Base-by-base conservation (phyloP, 768 basidiomycete species). In the Hypholoma sublateritium region DNA sequence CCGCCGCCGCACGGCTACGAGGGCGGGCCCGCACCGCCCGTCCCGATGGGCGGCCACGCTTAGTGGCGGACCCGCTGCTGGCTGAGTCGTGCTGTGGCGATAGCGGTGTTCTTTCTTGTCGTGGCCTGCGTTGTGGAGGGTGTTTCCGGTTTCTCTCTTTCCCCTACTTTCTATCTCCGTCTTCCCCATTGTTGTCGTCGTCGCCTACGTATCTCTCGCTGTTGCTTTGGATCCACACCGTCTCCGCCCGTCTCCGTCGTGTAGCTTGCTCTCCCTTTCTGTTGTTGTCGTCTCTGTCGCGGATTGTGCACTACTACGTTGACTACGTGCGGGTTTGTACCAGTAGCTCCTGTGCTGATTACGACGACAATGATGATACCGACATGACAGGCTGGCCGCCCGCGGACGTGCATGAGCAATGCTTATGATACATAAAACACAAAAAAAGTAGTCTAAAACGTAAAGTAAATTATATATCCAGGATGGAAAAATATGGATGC, bases 21-120 rank as follows among this genome's bases (percentile, higher is more conserved):
- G 45, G 84, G 80, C 58, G 82, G 80, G 16, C 83, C 85, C 56
- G 81, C 86, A 34, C 84, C 82, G 52, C 87, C 84, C 22, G 88
- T 88, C 52, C 85, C 77, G 49, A 90, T 92, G 91, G 87, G 88
- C 57, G 88, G 88, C 47, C 89, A 90, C 64, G 83, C 84, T 78
- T 69, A 62, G 50, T 56, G 46, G 41, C 9, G 28, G 55, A 32
- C 19, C 21, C 47, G 32, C 24, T 24, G 19, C 51, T 19, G 34
- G 36, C 32, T 48, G 53, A 49, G 49, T 21, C 16, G 48, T 17
- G 28, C 5, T 35, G 28, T n/a, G 50, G 56, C 49, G 41, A 49
- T 51, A 50, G 43, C 19, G 50, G 51, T 17, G 17, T n/a, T 46
- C 24, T 36, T 17, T 50, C 12, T 35, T 57, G 49, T 50, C 22